phyloP scores from a whole-genome alignment of 345 rosid genomes.

The Moringa oleifera region DNA sequence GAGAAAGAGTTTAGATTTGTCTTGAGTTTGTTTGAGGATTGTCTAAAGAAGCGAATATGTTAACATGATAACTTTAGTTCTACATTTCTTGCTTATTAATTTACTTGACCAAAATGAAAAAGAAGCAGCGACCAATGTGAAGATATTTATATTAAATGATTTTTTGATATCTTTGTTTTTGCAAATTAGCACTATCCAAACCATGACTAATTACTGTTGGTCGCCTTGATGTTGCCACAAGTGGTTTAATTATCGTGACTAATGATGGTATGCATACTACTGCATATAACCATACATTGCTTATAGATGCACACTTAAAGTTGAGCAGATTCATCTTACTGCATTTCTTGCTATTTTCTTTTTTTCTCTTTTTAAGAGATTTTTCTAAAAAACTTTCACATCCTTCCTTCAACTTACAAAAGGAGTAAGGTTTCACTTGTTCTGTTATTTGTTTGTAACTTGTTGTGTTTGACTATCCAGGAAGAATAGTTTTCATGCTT shows the following conservation, averaged over 20 bases:
- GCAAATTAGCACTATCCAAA: conserved; percentile 49
- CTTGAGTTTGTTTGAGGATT: conserved; percentile 63
- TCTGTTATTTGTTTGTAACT: conserved; percentile 3
- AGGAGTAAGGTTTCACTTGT: conserved; percentile 55
- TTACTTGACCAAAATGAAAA: not conserved
- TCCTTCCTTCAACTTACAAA: conserved; percentile 77
- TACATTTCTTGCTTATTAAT: not conserved
- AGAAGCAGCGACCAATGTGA: not conserved
- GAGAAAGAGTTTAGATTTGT: conserved; percentile 73
- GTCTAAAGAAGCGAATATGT: conserved; percentile 68
- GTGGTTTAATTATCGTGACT: conserved; percentile 80
- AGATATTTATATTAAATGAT: not conserved
- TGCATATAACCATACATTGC: not conserved
- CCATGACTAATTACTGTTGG: conserved; percentile 96
- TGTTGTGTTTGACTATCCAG: not conserved
- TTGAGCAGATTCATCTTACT: conserved; percentile 1
- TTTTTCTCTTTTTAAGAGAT: conserved; percentile 73
- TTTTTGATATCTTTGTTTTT: not conserved
- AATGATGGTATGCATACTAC: conserved; percentile 58
- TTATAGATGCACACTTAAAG: conserved; percentile 1
- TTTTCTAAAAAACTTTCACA: conserved; percentile 83
- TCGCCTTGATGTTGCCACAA: conserved; percentile 94
- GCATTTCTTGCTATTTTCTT: not conserved
- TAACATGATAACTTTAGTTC: too few relatives aligned
- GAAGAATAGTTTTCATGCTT: too few relatives aligned